phyloP scores from a whole-genome alignment of 768 basidiomycete genomes.

The Hysterangium stoloniferum region DNA sequence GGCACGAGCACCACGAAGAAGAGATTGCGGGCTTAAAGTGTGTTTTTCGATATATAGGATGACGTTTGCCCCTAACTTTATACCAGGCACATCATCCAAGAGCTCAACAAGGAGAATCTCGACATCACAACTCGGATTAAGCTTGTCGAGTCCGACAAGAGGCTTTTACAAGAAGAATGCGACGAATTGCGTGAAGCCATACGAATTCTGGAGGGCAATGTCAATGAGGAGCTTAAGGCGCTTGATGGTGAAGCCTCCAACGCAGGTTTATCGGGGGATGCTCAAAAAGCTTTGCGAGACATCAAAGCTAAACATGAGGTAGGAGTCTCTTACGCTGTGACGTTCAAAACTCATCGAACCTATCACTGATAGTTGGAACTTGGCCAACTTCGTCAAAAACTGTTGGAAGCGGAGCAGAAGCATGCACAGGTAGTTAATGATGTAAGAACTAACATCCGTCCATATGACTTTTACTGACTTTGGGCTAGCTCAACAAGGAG shows the following conservation, averaged over 20 bases:
- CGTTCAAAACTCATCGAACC: slow-evolving; percentile 2
- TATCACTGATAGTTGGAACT: slow-evolving; percentile 9
- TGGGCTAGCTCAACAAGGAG: slow-evolving; percentile 73
- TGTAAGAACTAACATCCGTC: slow-evolving; percentile 32
- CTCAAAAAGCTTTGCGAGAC: slow-evolving; percentile 39
- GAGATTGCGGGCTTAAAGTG: slow-evolving; percentile 84
- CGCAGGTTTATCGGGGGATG: slow-evolving; percentile 28
- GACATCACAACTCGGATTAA: slow-evolving; percentile 55
- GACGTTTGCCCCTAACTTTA: neutral
- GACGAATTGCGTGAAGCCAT: slow-evolving; percentile 16
- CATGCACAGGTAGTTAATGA: slow-evolving; percentile 52
- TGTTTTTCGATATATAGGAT: slow-evolving; percentile 15
- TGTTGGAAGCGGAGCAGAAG: slow-evolving; percentile 18
- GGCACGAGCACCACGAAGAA: slow-evolving; percentile 41
- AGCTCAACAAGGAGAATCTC: slow-evolving; percentile 76
- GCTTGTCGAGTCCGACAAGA: slow-evolving; percentile 72
- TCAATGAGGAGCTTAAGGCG: slow-evolving; percentile 21
- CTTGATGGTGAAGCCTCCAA: slow-evolving; percentile 15
- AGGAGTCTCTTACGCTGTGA: slow-evolving; percentile 13
- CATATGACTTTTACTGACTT: neutral
- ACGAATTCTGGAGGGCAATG: slow-evolving; percentile 8
- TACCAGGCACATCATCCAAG: slow-evolving; percentile 75
- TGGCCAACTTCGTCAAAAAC: slow-evolving; percentile 15
- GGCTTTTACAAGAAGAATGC: slow-evolving; percentile 44
- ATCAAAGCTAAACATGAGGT: slow-evolving; percentile 50